Evolutionary conservation across 768 basidiomycete genomes (phyloP).

Genomic region (Cyclocybe aegerita): DNA sequence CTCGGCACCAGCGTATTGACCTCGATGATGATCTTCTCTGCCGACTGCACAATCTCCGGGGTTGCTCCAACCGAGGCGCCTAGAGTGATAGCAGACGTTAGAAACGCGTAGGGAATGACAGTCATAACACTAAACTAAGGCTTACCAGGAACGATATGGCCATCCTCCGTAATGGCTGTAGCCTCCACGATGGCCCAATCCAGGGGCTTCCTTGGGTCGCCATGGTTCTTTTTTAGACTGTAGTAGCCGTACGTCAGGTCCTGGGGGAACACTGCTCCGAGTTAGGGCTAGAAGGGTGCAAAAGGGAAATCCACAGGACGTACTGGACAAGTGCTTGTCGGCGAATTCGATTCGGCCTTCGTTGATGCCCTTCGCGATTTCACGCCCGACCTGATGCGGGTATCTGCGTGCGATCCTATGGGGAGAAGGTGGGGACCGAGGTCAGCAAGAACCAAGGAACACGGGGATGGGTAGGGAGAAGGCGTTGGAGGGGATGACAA

Average conservation of each 20-base stretch:
- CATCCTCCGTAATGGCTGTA: conserved; percentile 48
- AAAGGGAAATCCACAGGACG: conserved; percentile 9
- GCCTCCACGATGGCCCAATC: conserved; percentile 53
- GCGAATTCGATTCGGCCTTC: conserved; percentile 45
- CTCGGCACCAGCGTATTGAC: conserved; percentile 48
- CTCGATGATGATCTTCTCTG: conserved; percentile 50
- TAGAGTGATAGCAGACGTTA: conserved; percentile 1
- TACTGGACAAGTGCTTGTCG: conserved; percentile 49
- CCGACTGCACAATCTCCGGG: conserved; percentile 46
- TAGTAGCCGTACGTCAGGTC: conserved; percentile 50
- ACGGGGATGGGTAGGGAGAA: background rate
- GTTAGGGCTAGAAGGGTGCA: background rate
- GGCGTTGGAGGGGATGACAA: too few relatives aligned
- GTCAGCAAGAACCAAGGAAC: background rate
- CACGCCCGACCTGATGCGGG: conserved; percentile 51
- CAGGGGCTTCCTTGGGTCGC: conserved; percentile 41
- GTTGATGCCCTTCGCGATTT: conserved; percentile 48
- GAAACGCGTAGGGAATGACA: too few relatives aligned
- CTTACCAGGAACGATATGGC: conserved; percentile 41
- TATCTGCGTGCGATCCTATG: conserved; percentile 33
- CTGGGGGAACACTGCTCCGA: conserved; percentile 43
- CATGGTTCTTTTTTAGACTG: conserved; percentile 40
- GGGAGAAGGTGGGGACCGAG: background rate
- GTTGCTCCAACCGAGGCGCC: conserved; percentile 48
- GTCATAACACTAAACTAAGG: background rate